Evolutionary conservation across 345 rosid genomes (phyloP).

Genomic region (Euphorbia tirucalli): DNA sequence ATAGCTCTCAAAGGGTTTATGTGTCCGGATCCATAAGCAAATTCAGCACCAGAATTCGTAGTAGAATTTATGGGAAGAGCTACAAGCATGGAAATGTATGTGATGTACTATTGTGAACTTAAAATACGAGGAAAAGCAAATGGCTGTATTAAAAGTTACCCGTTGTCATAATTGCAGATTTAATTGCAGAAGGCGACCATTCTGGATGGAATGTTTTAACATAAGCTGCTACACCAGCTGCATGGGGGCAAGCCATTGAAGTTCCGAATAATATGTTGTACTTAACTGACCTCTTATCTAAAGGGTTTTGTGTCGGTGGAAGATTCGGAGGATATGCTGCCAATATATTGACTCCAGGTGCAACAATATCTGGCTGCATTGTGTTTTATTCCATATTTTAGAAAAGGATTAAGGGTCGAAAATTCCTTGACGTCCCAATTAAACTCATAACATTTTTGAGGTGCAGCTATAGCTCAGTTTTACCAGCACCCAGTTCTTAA

Average conservation of each 20-base stretch:
- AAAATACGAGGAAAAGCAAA: neutral
- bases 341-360: slow-evolving; percentile 47
- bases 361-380: slow-evolving; percentile 47
- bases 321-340: slow-evolving; percentile 39
- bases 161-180: slow-evolving; percentile 67
- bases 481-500: too few relatives aligned
- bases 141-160: slow-evolving; percentile 26
- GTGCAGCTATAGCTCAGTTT: too few relatives aligned
- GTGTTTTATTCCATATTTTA: neutral
- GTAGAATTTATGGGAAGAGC: slow-evolving; percentile 38
- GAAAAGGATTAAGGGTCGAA: neutral
- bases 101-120: neutral
- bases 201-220: slow-evolving; percentile 42
- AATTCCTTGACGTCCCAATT: too few relatives aligned
- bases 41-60: slow-evolving; percentile 20
- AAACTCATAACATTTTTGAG: too few relatives aligned
- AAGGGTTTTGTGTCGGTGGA: slow-evolving; percentile 6
- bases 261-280: slow-evolving; percentile 45
- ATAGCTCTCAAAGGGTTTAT: slow-evolving; percentile 34
- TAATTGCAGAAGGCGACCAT: slow-evolving; percentile 75
- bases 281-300: slow-evolving; percentile 26
- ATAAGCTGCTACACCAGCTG: slow-evolving; percentile 45
- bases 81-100: slow-evolving; percentile 12
- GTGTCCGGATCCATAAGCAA: slow-evolving; percentile 47
- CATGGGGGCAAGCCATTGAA: slow-evolving; percentile 61